These are phyloP conservation scores for Hebeloma cylindrosporum DNA, from an alignment of 768 basidiomycete genomes.

Conservation along the genomic window DNA sequence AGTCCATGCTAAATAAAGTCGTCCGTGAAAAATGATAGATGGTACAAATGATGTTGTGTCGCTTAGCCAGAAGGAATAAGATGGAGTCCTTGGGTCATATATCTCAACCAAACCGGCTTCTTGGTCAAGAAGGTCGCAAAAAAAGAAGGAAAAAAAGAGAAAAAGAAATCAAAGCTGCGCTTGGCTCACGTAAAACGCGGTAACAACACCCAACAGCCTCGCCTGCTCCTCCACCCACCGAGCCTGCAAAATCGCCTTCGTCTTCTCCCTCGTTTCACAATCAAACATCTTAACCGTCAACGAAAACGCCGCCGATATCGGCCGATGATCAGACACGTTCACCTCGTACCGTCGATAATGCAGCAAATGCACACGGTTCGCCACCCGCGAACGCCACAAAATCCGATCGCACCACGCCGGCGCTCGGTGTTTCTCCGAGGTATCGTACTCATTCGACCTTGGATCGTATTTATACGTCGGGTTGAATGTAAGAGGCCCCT, in stretches of 20 bases:
- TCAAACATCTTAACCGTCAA: conserved; percentile 74
- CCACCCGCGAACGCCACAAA: conserved; percentile 66
- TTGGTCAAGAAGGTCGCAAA: neutral
- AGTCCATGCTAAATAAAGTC: conserved; percentile 12
- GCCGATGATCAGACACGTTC: conserved; percentile 88
- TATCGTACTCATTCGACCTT: conserved; percentile 75
- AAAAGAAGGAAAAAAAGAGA: neutral
- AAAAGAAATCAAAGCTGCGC: conserved; percentile 26
- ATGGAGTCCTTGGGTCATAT: no score
- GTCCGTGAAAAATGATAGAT: conserved; percentile 7
- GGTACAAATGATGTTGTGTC: conserved; percentile 11
- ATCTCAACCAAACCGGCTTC: no score
- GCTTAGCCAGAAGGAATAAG: no score
- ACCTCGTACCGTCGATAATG: conserved; percentile 83
- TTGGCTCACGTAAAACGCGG: conserved; percentile 41
- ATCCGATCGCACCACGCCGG: conserved; percentile 99
- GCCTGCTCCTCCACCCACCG: conserved; percentile 54
- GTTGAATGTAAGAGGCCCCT: conserved; percentile 78
- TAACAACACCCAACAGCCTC: conserved; percentile 37
- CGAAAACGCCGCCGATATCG: conserved; percentile 77
- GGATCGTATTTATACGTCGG: conserved; percentile 97
- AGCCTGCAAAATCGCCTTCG: conserved; percentile 55
- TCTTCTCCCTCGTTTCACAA: conserved; percentile 52
- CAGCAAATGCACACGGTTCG: conserved; percentile 58
- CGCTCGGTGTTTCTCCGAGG: conserved; percentile 82